phyloP scores from a whole-genome alignment of 2,329 filamentous ascomycete species.

The Hortaea sp. region DNA sequence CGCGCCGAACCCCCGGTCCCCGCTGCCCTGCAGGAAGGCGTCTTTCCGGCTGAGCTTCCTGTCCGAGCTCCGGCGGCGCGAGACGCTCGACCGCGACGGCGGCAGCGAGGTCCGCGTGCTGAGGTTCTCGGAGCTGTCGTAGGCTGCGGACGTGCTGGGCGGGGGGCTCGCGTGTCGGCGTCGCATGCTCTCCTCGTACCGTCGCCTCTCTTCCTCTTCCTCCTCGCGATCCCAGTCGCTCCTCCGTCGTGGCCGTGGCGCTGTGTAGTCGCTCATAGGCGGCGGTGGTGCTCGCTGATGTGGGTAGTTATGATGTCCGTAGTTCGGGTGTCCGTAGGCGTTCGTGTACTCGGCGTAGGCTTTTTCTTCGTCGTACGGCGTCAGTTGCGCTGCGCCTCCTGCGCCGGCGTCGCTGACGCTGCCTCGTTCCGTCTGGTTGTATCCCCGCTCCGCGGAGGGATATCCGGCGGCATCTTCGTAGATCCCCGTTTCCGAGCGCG shows the following conservation, averaged over 20 bases:
- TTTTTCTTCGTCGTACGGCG: constrained; percentile 19
- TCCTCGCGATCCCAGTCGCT: constrained; percentile 6
- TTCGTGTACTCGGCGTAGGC: constrained; percentile 15
- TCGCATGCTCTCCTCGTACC: constrained; percentile 8
- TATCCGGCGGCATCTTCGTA: not conserved
- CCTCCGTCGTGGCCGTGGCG: not conserved
- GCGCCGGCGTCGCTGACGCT: constrained; percentile 5
- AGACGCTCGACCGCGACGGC: constrained; percentile 6
- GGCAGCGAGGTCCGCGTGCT: constrained; percentile 6
- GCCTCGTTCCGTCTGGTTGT: not conserved
- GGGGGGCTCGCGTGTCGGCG: not conserved
- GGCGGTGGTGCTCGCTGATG: constrained; percentile 1
- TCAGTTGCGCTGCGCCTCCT: constrained; percentile 3
- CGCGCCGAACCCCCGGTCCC: constrained; percentile 18
- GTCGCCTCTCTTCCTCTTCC: constrained; percentile 7
- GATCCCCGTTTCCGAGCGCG: constrained; percentile 2
- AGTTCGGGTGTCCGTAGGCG: constrained; percentile 8
- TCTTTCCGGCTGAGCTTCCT: constrained; percentile 10
- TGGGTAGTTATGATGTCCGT: not conserved
- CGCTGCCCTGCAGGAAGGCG: constrained; percentile 12
- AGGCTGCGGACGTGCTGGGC: not conserved
- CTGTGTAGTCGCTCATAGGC: not conserved
- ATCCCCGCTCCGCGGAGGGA: constrained; percentile 7
- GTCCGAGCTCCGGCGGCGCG: not conserved
- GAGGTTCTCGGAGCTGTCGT: constrained; percentile 1